phyloP scores from a whole-genome alignment of 139 green algal genomes.

The Raphidocelis subcapitata region DNA sequence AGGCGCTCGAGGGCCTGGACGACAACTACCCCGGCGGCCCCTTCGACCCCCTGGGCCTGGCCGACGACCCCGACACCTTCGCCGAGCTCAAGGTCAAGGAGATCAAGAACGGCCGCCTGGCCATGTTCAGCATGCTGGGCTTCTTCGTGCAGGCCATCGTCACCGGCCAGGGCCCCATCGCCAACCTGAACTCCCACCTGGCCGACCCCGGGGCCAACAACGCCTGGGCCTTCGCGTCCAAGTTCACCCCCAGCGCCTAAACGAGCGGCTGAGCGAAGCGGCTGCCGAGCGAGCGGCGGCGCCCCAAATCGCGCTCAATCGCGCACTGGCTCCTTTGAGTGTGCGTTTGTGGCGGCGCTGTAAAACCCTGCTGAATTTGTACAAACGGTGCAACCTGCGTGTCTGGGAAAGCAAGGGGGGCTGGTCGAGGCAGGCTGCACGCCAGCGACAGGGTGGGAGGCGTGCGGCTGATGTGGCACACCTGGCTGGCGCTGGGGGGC shows the following conservation, averaged over 20 bases:
- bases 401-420: no score
- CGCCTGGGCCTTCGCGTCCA: constrained; percentile 62
- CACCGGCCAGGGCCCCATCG: constrained; percentile 42
- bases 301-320: no score
- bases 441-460: no score
- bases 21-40: constrained; percentile 55
- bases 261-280: neutral
- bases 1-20: constrained; percentile 69
- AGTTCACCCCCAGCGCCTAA: constrained; percentile 55
- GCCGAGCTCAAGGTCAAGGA: constrained; percentile 88
- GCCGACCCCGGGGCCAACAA: constrained; percentile 69
- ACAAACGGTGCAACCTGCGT: no score
- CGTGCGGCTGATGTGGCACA: no score
- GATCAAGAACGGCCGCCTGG: constrained; percentile 95
- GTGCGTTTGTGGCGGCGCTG: no score
- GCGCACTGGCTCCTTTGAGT: no score
- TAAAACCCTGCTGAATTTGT: no score
- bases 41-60: constrained; percentile 93
- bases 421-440: no score
- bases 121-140: constrained; percentile 90
- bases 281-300: neutral
- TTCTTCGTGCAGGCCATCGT: constrained; percentile 88
- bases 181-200: constrained; percentile 77
- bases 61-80: constrained; percentile 86
- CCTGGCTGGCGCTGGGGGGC: no score